Evolutionary conservation across 2,329 filamentous ascomycete species (phyloP).

Genomic region (Talaromyces sp.): DNA sequence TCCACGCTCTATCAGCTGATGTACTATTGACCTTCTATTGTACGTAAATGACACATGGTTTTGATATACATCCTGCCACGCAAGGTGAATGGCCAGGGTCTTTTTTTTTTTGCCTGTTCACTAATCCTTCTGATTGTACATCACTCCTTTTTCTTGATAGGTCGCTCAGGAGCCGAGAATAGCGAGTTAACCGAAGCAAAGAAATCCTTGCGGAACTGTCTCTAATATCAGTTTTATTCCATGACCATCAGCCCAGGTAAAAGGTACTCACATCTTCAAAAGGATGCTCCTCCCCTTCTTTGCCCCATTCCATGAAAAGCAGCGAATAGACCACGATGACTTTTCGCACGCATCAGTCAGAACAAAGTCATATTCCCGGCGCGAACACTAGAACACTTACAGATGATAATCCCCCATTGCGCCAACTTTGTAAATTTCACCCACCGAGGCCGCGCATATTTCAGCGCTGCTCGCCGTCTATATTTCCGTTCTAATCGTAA

Average conservation of each 20-base stretch:
- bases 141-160: slow-evolving; percentile 18
- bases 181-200: slow-evolving; percentile 31
- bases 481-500: slow-evolving; percentile 66
- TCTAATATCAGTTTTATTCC: background rate
- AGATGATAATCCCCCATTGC: slow-evolving; percentile 53
- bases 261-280: slow-evolving; percentile 40
- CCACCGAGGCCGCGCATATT: slow-evolving; percentile 58
- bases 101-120: background rate
- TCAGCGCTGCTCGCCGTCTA: slow-evolving; percentile 57
- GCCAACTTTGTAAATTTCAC: slow-evolving; percentile 55
- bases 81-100: background rate
- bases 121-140: background rate
- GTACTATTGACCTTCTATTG: background rate
- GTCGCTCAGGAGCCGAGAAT: slow-evolving; percentile 34
- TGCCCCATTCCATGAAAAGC: slow-evolving; percentile 45
- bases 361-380: background rate
- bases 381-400: slow-evolving; percentile 33
- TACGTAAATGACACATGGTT: background rate
- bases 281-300: slow-evolving; percentile 32
- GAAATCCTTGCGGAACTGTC: slow-evolving; percentile 33
- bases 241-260: background rate
- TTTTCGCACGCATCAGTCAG: slow-evolving; percentile 23
- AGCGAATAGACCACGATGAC: slow-evolving; percentile 43
- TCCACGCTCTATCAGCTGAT: background rate
- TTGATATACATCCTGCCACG: background rate